Conservation (phyloP, 306 rosid genomes). For the Quercus robur region DNA sequence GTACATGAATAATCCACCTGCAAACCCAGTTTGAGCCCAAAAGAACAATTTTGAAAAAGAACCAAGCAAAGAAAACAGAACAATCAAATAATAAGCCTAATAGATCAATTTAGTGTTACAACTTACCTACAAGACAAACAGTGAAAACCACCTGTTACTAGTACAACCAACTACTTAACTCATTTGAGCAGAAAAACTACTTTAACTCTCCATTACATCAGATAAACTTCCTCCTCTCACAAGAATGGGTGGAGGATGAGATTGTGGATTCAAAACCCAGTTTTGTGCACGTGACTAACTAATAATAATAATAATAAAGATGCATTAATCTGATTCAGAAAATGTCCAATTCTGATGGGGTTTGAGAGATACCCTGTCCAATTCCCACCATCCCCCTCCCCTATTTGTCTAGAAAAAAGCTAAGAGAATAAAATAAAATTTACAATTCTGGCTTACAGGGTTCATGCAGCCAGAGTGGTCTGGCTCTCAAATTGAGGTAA, state of each 20-base stretch:
- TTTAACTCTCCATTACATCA: background rate
- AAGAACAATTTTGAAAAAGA: constrained; percentile 10
- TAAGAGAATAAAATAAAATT: too few relatives aligned
- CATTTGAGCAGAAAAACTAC: background rate
- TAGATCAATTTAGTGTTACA: background rate
- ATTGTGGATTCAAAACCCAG: too few relatives aligned
- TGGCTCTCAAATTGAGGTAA: background rate
- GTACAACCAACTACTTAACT: background rate
- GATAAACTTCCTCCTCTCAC: background rate
- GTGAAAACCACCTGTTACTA: background rate
- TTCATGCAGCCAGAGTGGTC: background rate
- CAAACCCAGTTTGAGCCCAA: constrained; percentile 7
- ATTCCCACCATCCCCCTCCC: too few relatives aligned
- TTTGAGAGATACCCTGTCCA: too few relatives aligned
- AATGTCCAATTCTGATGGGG: background rate
- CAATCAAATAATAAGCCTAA: background rate
- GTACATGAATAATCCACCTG: constrained; percentile 85
- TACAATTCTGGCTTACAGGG: background rate
- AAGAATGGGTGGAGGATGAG: too few relatives aligned
- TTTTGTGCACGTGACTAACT: too few relatives aligned
- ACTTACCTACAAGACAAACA: background rate
- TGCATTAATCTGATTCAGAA: too few relatives aligned
- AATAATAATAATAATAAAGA: too few relatives aligned
- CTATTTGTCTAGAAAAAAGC: too few relatives aligned
- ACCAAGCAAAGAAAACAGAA: background rate